Percentiles rank a stretch among this genome's conserved stretches.
These are phyloP conservation scores for Melanomma pulvis-pyrius DNA, from an alignment of 495 filamentous ascomycete genomes.

Conservation along the genomic window DNA sequence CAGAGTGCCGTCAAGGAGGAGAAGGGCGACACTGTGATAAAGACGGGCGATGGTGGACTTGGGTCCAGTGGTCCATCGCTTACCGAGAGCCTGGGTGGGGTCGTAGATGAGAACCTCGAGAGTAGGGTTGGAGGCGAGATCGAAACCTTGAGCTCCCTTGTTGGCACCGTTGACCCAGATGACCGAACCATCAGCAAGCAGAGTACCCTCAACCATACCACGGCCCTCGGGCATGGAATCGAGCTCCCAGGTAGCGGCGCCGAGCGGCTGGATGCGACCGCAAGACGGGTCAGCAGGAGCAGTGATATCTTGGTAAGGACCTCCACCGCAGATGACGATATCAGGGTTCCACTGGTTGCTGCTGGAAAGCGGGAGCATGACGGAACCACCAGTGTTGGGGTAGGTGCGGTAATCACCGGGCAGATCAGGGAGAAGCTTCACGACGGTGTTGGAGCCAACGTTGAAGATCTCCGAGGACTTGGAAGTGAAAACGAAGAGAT, in stretches of 20 bases:
- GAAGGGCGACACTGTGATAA: conserved; percentile 61
- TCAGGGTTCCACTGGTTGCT: conserved; percentile 56
- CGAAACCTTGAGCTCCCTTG: conserved; percentile 63
- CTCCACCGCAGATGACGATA: conserved; percentile 64
- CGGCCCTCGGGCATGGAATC: conserved; percentile 66
- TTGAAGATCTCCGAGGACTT: conserved; percentile 62
- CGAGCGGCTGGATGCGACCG: conserved; percentile 60
- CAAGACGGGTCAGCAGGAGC: conserved; percentile 62
- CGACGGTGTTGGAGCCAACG: conserved; percentile 46
- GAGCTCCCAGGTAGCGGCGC: conserved; percentile 60
- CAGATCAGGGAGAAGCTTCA: conserved; percentile 57
- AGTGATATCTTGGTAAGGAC: conserved; percentile 65
- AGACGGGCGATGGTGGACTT: conserved; percentile 56
- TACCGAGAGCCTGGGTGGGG: conserved; percentile 52
- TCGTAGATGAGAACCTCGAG: conserved; percentile 63
- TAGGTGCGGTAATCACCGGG: conserved; percentile 64
- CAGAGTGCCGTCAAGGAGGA: conserved; percentile 63
- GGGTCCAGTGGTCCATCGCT: conserved; percentile 57
- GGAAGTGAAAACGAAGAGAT: conserved; percentile 59
- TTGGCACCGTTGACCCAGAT: conserved; percentile 63
- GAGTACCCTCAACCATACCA: conserved; percentile 62
- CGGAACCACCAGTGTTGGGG: conserved; percentile 64
- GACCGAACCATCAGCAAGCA: conserved; percentile 64
- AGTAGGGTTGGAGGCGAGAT: conserved; percentile 56
- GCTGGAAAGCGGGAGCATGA: conserved; percentile 59